Evolutionary conservation across 345 rosid genomes (phyloP), one percentile per base, ranked within the genome.

Genomic region (Camelina sativa): DNA sequence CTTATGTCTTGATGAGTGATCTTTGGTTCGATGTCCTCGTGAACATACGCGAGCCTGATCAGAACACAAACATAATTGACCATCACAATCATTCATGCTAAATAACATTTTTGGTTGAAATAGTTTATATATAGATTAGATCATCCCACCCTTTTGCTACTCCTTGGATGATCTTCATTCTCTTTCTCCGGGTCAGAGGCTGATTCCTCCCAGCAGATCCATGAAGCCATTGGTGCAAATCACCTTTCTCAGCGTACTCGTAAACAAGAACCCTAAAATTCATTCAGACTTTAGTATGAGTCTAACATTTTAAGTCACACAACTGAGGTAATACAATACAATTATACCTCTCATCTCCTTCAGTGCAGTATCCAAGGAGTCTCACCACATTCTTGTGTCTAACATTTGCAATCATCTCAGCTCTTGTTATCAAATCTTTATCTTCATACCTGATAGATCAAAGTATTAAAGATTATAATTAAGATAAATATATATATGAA

Each of bases 181-280:
- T 70, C 32, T 75, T 74, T 20, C 58, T 69, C 94, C 97, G 89
- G 6, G 83, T 71, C 50, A 91, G 75, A 52, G 91, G 89, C 53
- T 67, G 80, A 55, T 43, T 65, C 73, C 75, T 63, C 35, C 85
- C 85, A 19, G 73, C n/a, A 54, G 70, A 62, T 54, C 84, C 89
- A 76, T 91, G 93, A 62, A 93, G 90, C 97, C 94, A 88, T 59
- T 84, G 87, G 61, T 86, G 81, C 76, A 91, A 84, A 80, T 83
- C 86, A 3, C 96, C 94, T 76, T 91, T 89, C 47, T 86, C 91
- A 7, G 82, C 79, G 46, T 84, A 88, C 68, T 89, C 96, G 40
- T 85, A 82, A 44, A 91, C 84, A 69, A 93, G 88, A 62, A 81
- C 72, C 91, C 98, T 91, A 51, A 63, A 52, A 54, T n/a, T 11